Percentiles rank a stretch among this genome's conserved stretches.
phyloP scores from a whole-genome alignment of 2,329 filamentous ascomycete species.

The Aspergillus nomiae region DNA sequence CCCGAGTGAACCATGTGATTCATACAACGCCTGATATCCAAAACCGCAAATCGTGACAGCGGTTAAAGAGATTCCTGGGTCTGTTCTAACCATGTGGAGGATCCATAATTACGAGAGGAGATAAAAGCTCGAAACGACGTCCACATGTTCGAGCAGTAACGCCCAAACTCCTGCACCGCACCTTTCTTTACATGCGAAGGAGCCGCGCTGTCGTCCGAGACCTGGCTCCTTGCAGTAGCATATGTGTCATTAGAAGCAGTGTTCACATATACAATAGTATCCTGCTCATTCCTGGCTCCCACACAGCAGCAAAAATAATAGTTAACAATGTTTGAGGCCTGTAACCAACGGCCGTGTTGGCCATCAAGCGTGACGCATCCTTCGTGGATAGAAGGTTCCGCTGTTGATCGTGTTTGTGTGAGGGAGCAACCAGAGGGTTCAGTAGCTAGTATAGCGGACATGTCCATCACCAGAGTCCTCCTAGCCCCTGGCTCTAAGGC shows the following conservation, averaged over 20 bases:
- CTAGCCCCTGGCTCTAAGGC: not conserved
- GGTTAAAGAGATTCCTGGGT: not conserved
- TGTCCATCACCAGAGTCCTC: not conserved
- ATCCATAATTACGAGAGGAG: not conserved
- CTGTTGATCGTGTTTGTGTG: slow-evolving; percentile 12
- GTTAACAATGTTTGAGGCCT: not conserved
- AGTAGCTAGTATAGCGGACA: not conserved
- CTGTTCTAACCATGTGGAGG: slow-evolving; percentile 8
- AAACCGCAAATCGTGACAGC: not conserved
- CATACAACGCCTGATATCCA: not conserved
- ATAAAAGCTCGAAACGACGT: not conserved
- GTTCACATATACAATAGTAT: slow-evolving; percentile 11
- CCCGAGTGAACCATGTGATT: not conserved
- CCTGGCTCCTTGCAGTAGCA: slow-evolving; percentile 13
- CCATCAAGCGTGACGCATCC: not conserved
- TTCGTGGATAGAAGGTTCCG: slow-evolving; percentile 5
- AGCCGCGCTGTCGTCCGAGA: slow-evolving; percentile 3
- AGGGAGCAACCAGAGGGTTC: slow-evolving; percentile 7
- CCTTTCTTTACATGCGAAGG: not conserved
- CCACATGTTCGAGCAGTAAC: slow-evolving; percentile 1
- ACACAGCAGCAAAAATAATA: slow-evolving; percentile 14
- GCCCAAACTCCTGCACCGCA: not conserved
- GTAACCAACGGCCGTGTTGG: slow-evolving; percentile 3
- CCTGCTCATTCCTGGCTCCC: not conserved
- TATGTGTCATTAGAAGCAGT: slow-evolving; percentile 19